These are phyloP conservation scores for Aspergillus viridinutans DNA, from an alignment of 2,329 filamentous ascomycete species.

Conservation along the genomic window DNA sequence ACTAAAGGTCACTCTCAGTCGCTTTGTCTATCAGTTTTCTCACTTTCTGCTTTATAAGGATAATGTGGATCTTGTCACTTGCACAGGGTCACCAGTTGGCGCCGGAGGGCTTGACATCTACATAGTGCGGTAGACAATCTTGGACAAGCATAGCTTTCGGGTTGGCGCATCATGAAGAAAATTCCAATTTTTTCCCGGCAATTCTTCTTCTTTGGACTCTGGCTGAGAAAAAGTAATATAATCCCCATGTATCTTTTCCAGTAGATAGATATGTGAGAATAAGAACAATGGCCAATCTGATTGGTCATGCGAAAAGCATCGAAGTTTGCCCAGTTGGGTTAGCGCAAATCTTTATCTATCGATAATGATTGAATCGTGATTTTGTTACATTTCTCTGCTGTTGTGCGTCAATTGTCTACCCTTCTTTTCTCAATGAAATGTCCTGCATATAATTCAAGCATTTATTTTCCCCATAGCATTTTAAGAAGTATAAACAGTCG, in stretches of 20 bases:
- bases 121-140: too few species aligned
- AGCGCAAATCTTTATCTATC: neutral
- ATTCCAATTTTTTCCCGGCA: too few species aligned
- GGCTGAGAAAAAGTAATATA: too few species aligned
- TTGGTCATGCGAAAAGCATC: neutral
- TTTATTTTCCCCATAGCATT: neutral
- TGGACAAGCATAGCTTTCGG: too few species aligned
- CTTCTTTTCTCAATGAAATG: neutral
- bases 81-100: too few species aligned
- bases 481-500: neutral
- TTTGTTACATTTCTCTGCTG: neutral
- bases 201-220: too few species aligned
- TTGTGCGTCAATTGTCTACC: neutral
- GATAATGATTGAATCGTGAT: neutral
- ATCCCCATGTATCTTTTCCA: too few species aligned
- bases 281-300: neutral
- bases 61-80: neutral
- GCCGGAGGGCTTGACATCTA: too few species aligned
- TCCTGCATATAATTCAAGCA: neutral
- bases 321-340: slow-evolving; percentile 5
- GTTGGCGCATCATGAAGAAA: too few species aligned
- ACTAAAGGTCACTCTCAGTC: neutral
- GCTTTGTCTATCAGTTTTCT: neutral
- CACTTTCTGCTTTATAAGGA: neutral
- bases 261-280: too few species aligned